Percentiles rank a stretch among this genome's conserved stretches.
Conservation (phyloP, 2,329 filamentous ascomycete species). For the Aschersonia sp. region DNA sequence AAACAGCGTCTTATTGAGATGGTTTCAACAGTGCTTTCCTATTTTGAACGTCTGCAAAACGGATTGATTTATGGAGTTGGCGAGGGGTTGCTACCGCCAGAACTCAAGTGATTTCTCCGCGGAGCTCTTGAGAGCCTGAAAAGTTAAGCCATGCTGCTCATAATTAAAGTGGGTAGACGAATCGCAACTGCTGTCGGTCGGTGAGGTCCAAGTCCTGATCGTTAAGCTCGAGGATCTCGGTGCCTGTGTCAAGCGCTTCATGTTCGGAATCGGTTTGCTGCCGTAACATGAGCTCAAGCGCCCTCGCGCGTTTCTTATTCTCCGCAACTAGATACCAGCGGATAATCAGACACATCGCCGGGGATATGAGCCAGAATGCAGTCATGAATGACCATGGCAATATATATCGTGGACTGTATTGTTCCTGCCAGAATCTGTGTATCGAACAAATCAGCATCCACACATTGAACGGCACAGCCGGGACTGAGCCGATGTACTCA, state of each 20-base stretch:
- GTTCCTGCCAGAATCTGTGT: conserved; percentile 9
- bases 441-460: background rate
- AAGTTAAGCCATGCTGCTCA: too few species aligned
- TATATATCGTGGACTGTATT: conserved; percentile 9
- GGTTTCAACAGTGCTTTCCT: too few species aligned
- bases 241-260: conserved; percentile 6
- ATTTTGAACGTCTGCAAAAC: too few species aligned
- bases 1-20: too few species aligned
- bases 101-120: too few species aligned
- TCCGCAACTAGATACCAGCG: conserved; percentile 9
- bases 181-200: conserved; percentile 8
- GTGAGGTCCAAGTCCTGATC: conserved; percentile 8
- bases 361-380: conserved; percentile 12
- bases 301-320: conserved; percentile 6
- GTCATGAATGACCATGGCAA: conserved; percentile 12
- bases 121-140: too few species aligned
- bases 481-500: conserved; percentile 4
- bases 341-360: conserved; percentile 10
- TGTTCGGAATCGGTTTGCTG: conserved; percentile 4
- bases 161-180: conserved; percentile 13
- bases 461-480: background rate
- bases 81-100: too few species aligned
- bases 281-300: conserved; percentile 1
- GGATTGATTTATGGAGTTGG: too few species aligned
- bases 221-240: conserved; percentile 6